Evolutionary conservation across 139 green algal species (phyloP).

Genomic region (Volvox reticuliferus): DNA sequence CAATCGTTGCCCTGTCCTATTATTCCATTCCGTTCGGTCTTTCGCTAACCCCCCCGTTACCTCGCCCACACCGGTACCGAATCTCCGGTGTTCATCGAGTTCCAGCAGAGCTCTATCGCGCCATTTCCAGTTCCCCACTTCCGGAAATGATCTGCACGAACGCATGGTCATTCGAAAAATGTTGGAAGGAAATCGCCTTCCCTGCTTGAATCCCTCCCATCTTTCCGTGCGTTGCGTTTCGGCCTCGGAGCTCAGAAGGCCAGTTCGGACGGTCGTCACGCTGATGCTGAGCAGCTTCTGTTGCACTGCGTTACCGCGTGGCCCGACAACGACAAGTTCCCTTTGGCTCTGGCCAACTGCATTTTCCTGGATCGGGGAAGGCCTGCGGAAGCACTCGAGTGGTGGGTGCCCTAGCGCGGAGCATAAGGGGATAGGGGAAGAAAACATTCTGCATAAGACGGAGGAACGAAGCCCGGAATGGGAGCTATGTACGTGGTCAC

Average conservation of each 20-base stretch:
- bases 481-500: neutral
- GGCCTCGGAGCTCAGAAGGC: neutral
- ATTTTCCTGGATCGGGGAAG: slow-evolving; percentile 31
- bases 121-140: no score
- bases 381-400: slow-evolving; percentile 7
- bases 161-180: no score
- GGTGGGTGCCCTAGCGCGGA: neutral
- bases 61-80: no score
- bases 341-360: slow-evolving; percentile 36
- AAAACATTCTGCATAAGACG: neutral
- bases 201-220: no score
- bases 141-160: no score
- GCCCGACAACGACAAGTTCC: slow-evolving; percentile 50
- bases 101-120: no score
- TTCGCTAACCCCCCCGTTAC: no score
- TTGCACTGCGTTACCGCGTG: slow-evolving; percentile 36
- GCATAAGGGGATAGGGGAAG: neutral
- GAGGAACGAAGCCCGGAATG: neutral
- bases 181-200: no score
- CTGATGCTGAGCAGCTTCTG: slow-evolving; percentile 38
- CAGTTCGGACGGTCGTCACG: slow-evolving; percentile 7
- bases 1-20: no score
- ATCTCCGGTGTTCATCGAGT: no score
- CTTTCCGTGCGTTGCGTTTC: no score
- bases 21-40: no score